Percentiles rank a stretch among this genome's conserved stretches.
Evolutionary conservation across 495 filamentous ascomycete genomes (phyloP).

Genomic region (Geopyxis carbonaria): DNA sequence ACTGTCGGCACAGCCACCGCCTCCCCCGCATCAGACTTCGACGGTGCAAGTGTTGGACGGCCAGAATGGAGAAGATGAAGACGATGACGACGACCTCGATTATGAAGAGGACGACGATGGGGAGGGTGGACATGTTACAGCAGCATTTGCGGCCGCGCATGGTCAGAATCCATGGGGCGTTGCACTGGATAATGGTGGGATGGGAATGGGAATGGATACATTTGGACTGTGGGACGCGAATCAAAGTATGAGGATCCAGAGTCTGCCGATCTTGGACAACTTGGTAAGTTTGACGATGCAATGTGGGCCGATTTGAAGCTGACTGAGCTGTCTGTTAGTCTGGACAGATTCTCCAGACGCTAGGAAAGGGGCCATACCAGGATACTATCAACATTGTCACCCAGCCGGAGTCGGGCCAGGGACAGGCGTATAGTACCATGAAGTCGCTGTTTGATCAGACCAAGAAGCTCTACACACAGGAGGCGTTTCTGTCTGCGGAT

Average conservation of each 20-base stretch:
- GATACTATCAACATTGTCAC: constrained; percentile 63
- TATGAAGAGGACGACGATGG: constrained; percentile 22
- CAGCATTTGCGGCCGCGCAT: constrained; percentile 9
- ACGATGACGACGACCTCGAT: constrained; percentile 16
- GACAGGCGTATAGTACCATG: constrained; percentile 64
- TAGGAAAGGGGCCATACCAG: constrained; percentile 49
- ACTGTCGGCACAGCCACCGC: neutral
- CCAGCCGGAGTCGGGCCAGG: constrained; percentile 53
- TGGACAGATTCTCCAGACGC: constrained; percentile 49
- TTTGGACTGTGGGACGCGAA: constrained; percentile 27
- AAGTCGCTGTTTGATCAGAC: constrained; percentile 67
- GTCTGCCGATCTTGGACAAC: constrained; percentile 56
- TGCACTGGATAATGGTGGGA: constrained; percentile 1
- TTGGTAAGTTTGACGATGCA: constrained; percentile 32
- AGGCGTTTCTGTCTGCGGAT: constrained; percentile 53
- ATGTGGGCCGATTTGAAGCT: constrained; percentile 3
- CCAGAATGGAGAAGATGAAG: constrained; percentile 13
- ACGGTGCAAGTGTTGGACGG: neutral
- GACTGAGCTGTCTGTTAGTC: constrained; percentile 32
- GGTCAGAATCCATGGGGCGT: constrained; percentile 6
- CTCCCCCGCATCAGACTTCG: neutral
- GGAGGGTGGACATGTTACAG: constrained; percentile 4
- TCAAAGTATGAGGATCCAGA: constrained; percentile 44
- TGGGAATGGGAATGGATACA: constrained; percentile 12
- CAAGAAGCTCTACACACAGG: constrained; percentile 57